phyloP scores from a whole-genome alignment of 768 basidiomycete genomes.

The Collybia mongolica region DNA sequence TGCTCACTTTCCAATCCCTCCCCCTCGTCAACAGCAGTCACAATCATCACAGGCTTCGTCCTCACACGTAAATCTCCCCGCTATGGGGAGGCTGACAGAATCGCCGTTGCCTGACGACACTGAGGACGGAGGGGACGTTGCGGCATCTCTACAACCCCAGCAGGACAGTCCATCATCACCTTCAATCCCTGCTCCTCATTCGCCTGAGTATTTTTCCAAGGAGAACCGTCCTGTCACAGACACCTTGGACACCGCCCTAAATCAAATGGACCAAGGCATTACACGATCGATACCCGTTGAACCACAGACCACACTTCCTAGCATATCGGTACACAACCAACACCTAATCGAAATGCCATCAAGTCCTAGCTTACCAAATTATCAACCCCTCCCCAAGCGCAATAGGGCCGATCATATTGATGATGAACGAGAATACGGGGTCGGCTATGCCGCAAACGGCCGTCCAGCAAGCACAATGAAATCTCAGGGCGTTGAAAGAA shows the following conservation, averaged over 20 bases:
- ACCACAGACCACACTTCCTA: background rate
- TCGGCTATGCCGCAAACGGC: constrained; percentile 20
- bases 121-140: constrained; percentile 1
- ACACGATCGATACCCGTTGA: background rate
- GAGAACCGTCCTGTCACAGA: constrained; percentile 1
- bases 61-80: constrained; percentile 20
- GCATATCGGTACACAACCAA: background rate
- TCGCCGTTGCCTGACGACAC: constrained; percentile 20
- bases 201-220: background rate
- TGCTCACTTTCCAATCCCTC: constrained; percentile 67
- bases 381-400: background rate
- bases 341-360: background rate
- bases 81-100: constrained; percentile 19
- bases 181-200: background rate
- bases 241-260: background rate
- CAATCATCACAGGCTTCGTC: constrained; percentile 23
- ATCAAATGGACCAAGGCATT: background rate
- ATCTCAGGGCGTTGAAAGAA: constrained; percentile 40
- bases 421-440: constrained; percentile 33
- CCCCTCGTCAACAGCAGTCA: constrained; percentile 26
- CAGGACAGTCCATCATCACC: background rate
- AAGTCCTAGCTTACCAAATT: background rate
- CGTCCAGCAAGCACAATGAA: constrained; percentile 29
- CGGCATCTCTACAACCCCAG: background rate
- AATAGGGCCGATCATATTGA: constrained; percentile 16